Evolutionary conservation across 2,329 filamentous ascomycete species (phyloP).

Genomic region (Pseudomassariella vexata): DNA sequence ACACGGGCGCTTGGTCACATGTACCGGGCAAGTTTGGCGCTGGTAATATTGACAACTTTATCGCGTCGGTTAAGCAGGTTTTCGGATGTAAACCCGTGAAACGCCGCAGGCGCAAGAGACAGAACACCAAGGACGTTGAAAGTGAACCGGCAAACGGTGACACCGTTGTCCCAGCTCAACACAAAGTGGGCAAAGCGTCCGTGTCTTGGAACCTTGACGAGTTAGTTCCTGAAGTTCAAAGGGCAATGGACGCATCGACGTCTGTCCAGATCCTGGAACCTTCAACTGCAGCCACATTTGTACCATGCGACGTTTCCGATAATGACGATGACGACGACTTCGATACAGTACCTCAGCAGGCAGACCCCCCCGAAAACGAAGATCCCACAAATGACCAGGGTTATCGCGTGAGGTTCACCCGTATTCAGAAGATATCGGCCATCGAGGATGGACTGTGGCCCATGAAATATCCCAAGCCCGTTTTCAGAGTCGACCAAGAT

Average conservation of each 20-base stretch:
- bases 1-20: too few species aligned
- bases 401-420: background rate
- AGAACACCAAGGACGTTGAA: too few species aligned
- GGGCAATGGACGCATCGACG: slow-evolving; percentile 2
- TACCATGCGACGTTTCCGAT: background rate
- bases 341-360: too few species aligned
- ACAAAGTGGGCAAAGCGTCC: too few species aligned
- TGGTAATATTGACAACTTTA: too few species aligned
- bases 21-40: too few species aligned
- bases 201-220: background rate
- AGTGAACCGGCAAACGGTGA: too few species aligned
- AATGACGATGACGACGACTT: background rate
- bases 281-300: background rate
- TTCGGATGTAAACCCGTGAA: too few species aligned
- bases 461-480: background rate
- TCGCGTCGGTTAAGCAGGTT: too few species aligned
- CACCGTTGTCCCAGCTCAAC: too few species aligned
- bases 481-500: background rate
- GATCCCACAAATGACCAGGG: background rate
- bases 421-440: background rate
- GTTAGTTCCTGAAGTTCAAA: background rate
- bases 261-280: slow-evolving; percentile 2
- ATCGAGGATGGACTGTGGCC: slow-evolving; percentile 6
- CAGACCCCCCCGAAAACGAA: background rate
- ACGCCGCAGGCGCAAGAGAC: too few species aligned